Base-by-base conservation (phyloP, 768 basidiomycete species). In the Phlegmacium glaucopus region DNA sequence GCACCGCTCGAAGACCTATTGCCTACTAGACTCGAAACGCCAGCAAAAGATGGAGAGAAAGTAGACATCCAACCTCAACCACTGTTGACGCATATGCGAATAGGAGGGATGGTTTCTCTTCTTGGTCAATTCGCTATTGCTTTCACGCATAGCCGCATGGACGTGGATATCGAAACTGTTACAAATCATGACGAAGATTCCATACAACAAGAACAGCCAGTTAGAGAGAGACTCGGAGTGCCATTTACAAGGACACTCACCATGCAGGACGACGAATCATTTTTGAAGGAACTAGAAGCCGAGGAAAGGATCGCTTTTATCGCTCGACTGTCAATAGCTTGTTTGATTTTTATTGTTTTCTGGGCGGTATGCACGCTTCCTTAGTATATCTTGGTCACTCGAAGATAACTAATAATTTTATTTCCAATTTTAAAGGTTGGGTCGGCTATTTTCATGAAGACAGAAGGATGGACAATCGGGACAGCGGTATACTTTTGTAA, bases 401-500 rank as follows among this genome's bases (percentile, higher is more conserved):
- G n/a, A n/a, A n/a, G n/a, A n/a, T n/a, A n/a, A n/a, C n/a, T n/a
- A n/a, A n/a, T n/a, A n/a, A n/a, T n/a, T n/a, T n/a, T n/a, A n/a
- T n/a, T n/a, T n/a, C n/a, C 18, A 22, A 48, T 27, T 27, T 36
- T 11, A 30, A 45, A 86, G 84, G 68, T 76, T n/a, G 88, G 89
- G 3, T 77, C 84, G 4, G 74, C 70, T 1, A 80, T 90, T 36
- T 91, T 91, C 53, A 74, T 66, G 59, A 58, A 61, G n/a, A 87
- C 86, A 0, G 88, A 91, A 61, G 67, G 67, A 1, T 91, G 88
- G 88, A 37, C 65, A 0, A 88, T 79, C 58, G 83, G 82, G 1
- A 51, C 59, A 12, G 74, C 87, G 0, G 56, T 87, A 48, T 90
- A 90, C 59, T 90, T 90, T 57, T 90, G 89, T 87, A 48, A 51